phyloP scores from a whole-genome alignment of 805 yeast genomes.

The Cyberlindnera euphorbiae region DNA sequence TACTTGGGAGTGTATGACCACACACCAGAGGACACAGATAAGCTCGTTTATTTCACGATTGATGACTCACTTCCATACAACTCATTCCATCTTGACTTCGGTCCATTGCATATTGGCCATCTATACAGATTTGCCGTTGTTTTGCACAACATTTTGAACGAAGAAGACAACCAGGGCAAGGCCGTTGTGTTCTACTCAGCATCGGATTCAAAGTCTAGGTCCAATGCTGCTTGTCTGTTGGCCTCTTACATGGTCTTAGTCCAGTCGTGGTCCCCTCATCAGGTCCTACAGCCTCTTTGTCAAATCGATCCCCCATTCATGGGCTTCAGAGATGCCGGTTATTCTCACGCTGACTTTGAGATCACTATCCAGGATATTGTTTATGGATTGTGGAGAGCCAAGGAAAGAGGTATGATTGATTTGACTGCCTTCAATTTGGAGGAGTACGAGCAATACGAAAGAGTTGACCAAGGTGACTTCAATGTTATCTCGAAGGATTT shows the following conservation, averaged over 20 bases:
- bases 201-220: slow-evolving; percentile 72
- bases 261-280: slow-evolving; percentile 98
- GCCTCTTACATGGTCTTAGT: slow-evolving; percentile 94
- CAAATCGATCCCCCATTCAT: slow-evolving; percentile 91
- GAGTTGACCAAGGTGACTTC: slow-evolving; percentile 96
- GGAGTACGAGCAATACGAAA: slow-evolving; percentile 89
- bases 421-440: slow-evolving; percentile 83
- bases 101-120: slow-evolving; percentile 92
- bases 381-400: slow-evolving; percentile 97
- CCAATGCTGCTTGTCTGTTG: slow-evolving; percentile 91
- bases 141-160: slow-evolving; percentile 86
- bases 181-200: slow-evolving; percentile 90
- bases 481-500: slow-evolving; percentile 89
- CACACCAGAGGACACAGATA: slow-evolving; percentile 70
- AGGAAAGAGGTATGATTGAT: slow-evolving; percentile 85
- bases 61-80: slow-evolving; percentile 92
- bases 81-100: slow-evolving; percentile 94
- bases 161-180: slow-evolving; percentile 74
- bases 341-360: slow-evolving; percentile 91
- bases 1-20: slow-evolving; percentile 87
- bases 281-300: slow-evolving; percentile 89
- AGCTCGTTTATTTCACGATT: slow-evolving; percentile 80
- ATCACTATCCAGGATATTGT: slow-evolving; percentile 92
- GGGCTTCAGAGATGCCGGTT: slow-evolving; percentile 97
- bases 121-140: slow-evolving; percentile 93